Evolutionary conservation across 257 asterid species (phyloP).

Genomic region (Anisodus tanguticus): DNA sequence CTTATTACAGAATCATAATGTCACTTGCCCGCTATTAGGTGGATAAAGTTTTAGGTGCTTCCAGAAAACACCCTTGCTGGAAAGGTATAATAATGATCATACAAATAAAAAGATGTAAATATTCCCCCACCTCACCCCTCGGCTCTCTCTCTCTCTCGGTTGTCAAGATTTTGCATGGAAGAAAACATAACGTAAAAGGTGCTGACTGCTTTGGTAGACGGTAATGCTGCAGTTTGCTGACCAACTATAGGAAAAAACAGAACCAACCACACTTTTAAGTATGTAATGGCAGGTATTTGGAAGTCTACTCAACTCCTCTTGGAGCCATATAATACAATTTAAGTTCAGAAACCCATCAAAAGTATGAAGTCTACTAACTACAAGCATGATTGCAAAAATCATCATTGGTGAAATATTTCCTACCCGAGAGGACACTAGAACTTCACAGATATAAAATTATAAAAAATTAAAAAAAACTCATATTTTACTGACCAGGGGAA

Average conservation of each 20-base stretch:
- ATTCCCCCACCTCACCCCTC: neutral
- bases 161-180: neutral
- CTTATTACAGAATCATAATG: neutral
- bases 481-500: neutral
- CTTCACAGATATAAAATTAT: neutral
- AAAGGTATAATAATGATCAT: neutral
- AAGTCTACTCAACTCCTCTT: neutral
- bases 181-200: neutral
- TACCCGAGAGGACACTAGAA: neutral
- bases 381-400: neutral
- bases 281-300: neutral
- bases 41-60: neutral
- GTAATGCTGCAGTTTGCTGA: neutral
- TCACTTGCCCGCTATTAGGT: constrained; percentile 5
- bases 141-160: neutral
- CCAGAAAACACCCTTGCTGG: neutral
- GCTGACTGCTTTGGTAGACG: neutral
- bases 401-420: constrained; percentile 21
- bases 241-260: neutral
- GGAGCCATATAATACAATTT: neutral
- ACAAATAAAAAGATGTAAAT: neutral
- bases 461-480: neutral
- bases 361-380: neutral
- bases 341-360: neutral
- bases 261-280: neutral